A percentile compares a stretch with the other conserved stretches of the same genome.
These are phyloP conservation scores for Trichoderma oligosporum DNA, from an alignment of 2,329 filamentous ascomycete species.

Conservation along the genomic window DNA sequence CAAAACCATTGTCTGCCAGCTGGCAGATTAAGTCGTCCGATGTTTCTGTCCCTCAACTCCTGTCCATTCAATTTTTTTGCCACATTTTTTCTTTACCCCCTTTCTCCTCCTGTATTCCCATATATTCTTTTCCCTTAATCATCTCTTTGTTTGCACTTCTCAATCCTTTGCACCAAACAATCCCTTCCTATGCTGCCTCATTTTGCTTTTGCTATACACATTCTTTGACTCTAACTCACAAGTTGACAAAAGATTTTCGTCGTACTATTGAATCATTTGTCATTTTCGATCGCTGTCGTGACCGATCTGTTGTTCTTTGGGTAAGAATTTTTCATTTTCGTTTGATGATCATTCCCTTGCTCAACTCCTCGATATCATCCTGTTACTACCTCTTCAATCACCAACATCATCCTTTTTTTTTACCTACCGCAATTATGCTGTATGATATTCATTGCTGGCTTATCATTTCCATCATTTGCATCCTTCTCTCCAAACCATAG, in stretches of 20 bases:
- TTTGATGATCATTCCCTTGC: background rate
- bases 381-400: no score
- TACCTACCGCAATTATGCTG: background rate
- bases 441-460: background rate
- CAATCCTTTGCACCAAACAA: background rate
- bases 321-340: conserved; percentile 23
- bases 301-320: conserved; percentile 34
- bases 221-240: background rate
- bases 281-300: conserved; percentile 31
- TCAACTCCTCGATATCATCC: background rate
- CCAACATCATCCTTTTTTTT: background rate
- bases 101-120: background rate
- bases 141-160: background rate
- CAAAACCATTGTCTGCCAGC: background rate
- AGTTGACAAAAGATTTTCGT: conserved; percentile 29
- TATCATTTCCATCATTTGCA: no score
- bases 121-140: background rate
- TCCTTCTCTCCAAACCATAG: no score
- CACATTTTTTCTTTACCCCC: background rate
- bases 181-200: background rate
- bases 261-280: conserved; percentile 29
- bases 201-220: background rate
- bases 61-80: background rate
- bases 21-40: background rate
- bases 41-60: background rate